Conservation (phyloP, 768 basidiomycete genomes). For the Serendipita vermifera region DNA sequence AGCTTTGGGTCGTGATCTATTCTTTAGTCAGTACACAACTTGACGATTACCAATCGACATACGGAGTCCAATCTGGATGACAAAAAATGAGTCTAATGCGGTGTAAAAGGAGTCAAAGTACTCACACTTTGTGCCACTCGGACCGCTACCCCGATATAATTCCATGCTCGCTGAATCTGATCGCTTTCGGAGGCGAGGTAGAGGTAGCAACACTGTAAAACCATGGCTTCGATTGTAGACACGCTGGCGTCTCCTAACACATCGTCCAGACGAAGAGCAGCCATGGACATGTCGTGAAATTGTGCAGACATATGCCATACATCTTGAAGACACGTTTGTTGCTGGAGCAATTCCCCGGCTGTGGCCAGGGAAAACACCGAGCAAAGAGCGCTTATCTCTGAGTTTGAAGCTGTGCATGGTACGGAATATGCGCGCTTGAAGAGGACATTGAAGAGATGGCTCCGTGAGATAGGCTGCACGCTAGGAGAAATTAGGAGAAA, state of each 20-base stretch:
- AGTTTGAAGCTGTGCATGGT: not conserved
- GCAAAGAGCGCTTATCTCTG: not conserved
- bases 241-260: not conserved
- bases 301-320: too few relatives aligned
- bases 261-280: not conserved
- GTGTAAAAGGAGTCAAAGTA: not conserved
- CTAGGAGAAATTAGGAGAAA: not conserved
- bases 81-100: not conserved
- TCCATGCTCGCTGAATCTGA: not conserved
- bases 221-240: not conserved
- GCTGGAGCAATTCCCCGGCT: not conserved
- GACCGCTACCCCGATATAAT: not conserved
- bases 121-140: not conserved
- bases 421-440: not conserved
- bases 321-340: not conserved
- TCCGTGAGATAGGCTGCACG: not conserved
- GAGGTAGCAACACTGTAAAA: not conserved
- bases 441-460: not conserved
- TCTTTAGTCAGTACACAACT: too few relatives aligned
- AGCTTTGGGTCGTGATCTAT: not conserved
- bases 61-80: not conserved
- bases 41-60: not conserved
- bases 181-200: not conserved
- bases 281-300: not conserved
- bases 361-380: not conserved